Percentiles rank a stretch among this genome's conserved stretches.
These are phyloP conservation scores for Apophysomyces trapeziformis DNA, from an alignment of 371 early-diverging fungal genomes.

Conservation along the genomic window DNA sequence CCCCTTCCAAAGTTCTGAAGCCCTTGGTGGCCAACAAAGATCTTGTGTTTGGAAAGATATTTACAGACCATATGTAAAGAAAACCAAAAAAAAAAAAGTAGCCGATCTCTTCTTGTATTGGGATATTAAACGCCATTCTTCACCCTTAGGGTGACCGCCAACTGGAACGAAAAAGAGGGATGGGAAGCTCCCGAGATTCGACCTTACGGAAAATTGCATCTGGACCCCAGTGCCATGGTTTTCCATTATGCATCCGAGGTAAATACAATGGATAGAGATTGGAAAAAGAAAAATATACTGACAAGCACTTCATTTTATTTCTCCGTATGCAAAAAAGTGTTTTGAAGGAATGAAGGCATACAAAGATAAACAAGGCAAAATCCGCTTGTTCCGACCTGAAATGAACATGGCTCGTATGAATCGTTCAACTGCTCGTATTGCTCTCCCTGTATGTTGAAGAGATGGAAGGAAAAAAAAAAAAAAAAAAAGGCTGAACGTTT, in stretches of 20 bases:
- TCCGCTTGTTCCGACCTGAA: constrained; percentile 88
- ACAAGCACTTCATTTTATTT: no score
- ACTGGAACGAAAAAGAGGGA: constrained; percentile 81
- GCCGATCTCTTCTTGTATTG: neutral
- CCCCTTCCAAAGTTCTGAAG: constrained; percentile 53
- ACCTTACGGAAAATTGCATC: constrained; percentile 79
- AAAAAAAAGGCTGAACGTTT: no score
- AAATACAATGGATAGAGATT: constrained; percentile 1
- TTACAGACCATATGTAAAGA: constrained; percentile 92
- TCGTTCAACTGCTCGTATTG: constrained; percentile 74
- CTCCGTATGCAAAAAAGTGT: constrained; percentile 47
- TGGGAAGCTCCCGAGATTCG: constrained; percentile 78
- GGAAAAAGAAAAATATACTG: neutral
- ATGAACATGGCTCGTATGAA: constrained; percentile 91
- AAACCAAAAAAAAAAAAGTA: no score
- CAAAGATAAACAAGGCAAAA: constrained; percentile 82
- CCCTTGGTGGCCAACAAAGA: constrained; percentile 75
- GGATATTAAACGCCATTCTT: no score
- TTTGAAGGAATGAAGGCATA: constrained; percentile 96
- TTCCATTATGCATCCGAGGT: constrained; percentile 92
- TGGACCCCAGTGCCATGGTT: constrained; percentile 88
- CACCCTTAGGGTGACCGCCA: constrained; percentile 58
- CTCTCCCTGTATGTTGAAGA: constrained; percentile 69
- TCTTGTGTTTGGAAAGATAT: constrained; percentile 87
- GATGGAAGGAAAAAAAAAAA: neutral